These are phyloP conservation scores for Allantophomopsis cytisporea DNA, from an alignment of 2,329 filamentous ascomycete species.

Conservation along the genomic window DNA sequence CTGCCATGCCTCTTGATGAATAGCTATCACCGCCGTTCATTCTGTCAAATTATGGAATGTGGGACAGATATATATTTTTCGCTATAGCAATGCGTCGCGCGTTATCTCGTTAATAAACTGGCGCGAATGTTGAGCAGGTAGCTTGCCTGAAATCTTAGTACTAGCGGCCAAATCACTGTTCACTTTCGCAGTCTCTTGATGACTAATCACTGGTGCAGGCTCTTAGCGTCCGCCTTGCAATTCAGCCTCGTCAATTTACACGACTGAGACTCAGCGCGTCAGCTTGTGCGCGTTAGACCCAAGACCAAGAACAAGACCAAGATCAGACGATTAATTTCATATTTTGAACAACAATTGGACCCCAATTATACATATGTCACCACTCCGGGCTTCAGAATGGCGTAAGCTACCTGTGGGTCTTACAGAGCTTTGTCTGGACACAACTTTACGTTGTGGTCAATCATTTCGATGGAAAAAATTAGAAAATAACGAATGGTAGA, in stretches of 20 bases:
- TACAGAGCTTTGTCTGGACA: slow-evolving; percentile 85
- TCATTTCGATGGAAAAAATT: slow-evolving; percentile 92
- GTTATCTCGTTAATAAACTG: too few relatives aligned
- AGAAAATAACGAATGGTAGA: slow-evolving; percentile 68
- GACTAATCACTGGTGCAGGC: background rate
- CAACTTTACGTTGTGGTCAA: slow-evolving; percentile 85
- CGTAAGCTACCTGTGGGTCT: slow-evolving; percentile 71
- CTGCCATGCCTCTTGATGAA: slow-evolving; percentile 53
- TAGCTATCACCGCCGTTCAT: slow-evolving; percentile 79
- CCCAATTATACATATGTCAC: slow-evolving; percentile 9
- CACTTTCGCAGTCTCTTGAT: background rate
- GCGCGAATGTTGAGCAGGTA: background rate
- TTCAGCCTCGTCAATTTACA: background rate
- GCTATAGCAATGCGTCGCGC: background rate
- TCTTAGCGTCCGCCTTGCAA: too few relatives aligned
- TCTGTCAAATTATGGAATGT: slow-evolving; percentile 14
- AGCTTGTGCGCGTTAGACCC: background rate
- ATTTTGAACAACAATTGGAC: too few relatives aligned
- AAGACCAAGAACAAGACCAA: background rate
- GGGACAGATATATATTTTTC: background rate
- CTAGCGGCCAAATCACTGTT: too few relatives aligned
- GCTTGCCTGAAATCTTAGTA: too few relatives aligned
- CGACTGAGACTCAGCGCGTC: background rate
- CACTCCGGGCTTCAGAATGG: slow-evolving; percentile 57
- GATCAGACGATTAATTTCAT: too few relatives aligned